phyloP scores from a whole-genome alignment of 176 grass and related monocot genomes.

The Eremochloa ophiuroides region DNA sequence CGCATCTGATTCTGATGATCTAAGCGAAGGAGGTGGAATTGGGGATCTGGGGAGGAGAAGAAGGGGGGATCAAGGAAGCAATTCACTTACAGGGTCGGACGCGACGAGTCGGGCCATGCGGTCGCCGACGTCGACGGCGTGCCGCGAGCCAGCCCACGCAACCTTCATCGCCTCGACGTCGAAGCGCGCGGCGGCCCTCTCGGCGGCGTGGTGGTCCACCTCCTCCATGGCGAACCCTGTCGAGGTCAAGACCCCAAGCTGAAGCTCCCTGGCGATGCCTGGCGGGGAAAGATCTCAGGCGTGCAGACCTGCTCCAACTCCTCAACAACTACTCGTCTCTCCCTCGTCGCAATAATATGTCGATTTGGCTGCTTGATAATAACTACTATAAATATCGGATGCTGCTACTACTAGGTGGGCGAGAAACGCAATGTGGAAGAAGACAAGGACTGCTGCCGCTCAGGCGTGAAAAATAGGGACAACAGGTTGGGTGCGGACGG shows the following conservation, averaged over 20 bases:
- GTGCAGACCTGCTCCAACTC: neutral
- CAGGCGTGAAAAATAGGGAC: no score
- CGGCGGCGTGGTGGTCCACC: constrained; percentile 57
- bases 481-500: no score
- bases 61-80: neutral
- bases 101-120: constrained; percentile 91
- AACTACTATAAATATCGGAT: neutral
- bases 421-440: neutral
- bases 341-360: neutral
- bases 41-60: neutral
- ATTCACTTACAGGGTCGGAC: constrained; percentile 64
- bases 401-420: no score
- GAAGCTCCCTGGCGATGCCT: neutral
- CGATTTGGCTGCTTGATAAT: neutral
- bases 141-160: constrained; percentile 88
- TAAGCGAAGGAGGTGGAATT: neutral
- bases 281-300: neutral
- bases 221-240: constrained; percentile 29
- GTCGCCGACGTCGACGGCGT: constrained; percentile 68
- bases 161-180: constrained; percentile 90
- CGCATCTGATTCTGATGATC: neutral
- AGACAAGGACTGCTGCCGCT: neutral
- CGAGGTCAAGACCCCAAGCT: neutral
- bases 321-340: neutral
- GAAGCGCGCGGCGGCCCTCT: constrained; percentile 67